Percentiles rank a stretch among this genome's conserved stretches.
phyloP scores from a whole-genome alignment of 352 stramenopile genomes.

The Globisporangium splendens region DNA sequence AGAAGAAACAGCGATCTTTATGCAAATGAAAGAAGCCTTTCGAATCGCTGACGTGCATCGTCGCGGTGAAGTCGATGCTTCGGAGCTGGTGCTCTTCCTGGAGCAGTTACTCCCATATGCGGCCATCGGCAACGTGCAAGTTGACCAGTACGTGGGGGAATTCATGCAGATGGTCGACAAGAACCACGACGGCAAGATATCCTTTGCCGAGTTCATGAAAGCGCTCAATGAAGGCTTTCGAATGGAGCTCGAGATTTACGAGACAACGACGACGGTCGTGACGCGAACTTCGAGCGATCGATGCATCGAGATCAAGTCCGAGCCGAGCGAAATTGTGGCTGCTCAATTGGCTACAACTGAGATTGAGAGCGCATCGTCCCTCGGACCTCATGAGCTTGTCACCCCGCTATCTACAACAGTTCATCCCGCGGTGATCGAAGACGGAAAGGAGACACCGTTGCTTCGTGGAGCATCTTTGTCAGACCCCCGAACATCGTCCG shows the following conservation, averaged over 20 bases:
- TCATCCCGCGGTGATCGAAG: not conserved
- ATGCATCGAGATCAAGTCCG: not conserved
- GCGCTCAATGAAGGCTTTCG: slow-evolving; percentile 67
- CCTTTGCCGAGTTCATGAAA: slow-evolving; percentile 75
- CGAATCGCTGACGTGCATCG: slow-evolving; percentile 29
- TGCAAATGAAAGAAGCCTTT: slow-evolving; percentile 30
- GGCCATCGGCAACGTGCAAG: slow-evolving; percentile 33
- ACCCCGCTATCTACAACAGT: not conserved
- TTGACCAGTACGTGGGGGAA: slow-evolving; percentile 73
- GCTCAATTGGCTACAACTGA: not conserved
- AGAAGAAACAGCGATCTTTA: slow-evolving; percentile 17
- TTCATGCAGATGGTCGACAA: slow-evolving; percentile 75
- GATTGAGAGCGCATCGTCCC: not conserved
- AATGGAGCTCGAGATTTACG: slow-evolving; percentile 69
- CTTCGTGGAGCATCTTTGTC: not conserved
- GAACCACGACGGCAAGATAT: slow-evolving; percentile 60
- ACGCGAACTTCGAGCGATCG: not conserved
- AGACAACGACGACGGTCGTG: slow-evolving; percentile 16
- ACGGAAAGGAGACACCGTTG: not conserved
- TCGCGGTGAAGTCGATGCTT: slow-evolving; percentile 56
- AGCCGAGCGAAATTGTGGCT: not conserved
- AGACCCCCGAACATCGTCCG: not conserved
- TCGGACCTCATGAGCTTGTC: not conserved
- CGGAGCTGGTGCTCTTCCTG: slow-evolving; percentile 52
- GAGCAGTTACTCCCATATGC: slow-evolving; percentile 63